Evolutionary conservation across 768 basidiomycete species (phyloP), one percentile per base, ranked within the genome.

Genomic region (Tricholoma hemisulphureum): DNA sequence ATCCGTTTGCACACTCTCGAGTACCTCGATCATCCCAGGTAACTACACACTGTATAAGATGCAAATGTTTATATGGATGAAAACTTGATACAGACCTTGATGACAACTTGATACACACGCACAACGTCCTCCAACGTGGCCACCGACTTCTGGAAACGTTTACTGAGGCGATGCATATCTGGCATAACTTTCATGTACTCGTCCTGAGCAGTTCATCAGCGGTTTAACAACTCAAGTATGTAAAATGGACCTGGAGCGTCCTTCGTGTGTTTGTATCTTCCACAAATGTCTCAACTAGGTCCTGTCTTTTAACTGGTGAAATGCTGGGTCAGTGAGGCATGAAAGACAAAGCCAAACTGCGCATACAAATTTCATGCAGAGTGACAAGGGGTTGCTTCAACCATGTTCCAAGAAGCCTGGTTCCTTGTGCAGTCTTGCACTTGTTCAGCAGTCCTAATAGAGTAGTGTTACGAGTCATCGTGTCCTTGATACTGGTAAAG

Each of bases 361-460:
- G 78, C 92, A 61, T 57, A 92, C 94, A 79, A 59, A 98, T 98
- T 68, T 95, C 91, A 62, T 98, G 95, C 34, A 93, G 71, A 70
- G 97, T 98, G 28, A 98, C 85, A 24, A 98, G 76, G 5, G 97
- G 97, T 69, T 98, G 97, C 68, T 97, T 98, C 39, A 99, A 75
- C 96, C 96, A 98, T 49, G 86, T 87, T 0, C 87, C 91, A 3
- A 99, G 78, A 37, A 97, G 70, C 55, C 97, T 77, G 13, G 91
- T 86, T 0, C 97, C 97, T 68, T 99, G 97, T 0, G 92, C 86
- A 0, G 97, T 98, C 74, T 97, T 97, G 77, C 96, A 97, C 64
- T 91, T 91, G 70, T 98, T 97, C 57, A 99, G 74, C 7, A 97
- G 75, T 1, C 95, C 95, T 54, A 95, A 85, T 5, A 99, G 71